Evolutionary conservation across 352 stramenopile genomes (phyloP).

Genomic region (Globisporangium cylindrosporum): DNA sequence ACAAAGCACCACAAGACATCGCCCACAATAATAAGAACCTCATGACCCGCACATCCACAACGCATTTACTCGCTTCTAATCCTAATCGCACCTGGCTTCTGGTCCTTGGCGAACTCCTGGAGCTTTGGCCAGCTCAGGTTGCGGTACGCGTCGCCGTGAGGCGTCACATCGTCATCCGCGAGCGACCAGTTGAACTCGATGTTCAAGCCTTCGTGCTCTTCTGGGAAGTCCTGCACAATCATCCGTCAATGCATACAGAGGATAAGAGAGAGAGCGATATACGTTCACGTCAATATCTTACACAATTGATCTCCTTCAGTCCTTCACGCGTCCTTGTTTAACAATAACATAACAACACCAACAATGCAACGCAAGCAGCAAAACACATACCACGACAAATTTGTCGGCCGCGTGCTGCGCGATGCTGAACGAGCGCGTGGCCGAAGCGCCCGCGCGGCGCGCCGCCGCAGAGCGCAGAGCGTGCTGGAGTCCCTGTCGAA

Average conservation of each 20-base stretch:
- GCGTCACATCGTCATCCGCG: constrained; percentile 76
- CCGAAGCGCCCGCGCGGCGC: constrained; percentile 27
- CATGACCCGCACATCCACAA: neutral
- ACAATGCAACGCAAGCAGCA: neutral
- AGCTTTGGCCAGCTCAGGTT: constrained; percentile 76
- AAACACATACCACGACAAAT: constrained; percentile 61
- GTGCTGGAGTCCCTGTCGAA: constrained; percentile 50
- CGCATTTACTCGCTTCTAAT: neutral
- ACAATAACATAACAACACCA: neutral
- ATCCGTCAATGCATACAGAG: constrained; percentile 6
- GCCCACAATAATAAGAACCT: neutral
- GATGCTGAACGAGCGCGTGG: constrained; percentile 39
- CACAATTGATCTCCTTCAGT: neutral
- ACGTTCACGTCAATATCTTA: neutral
- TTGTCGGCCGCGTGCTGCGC: constrained; percentile 70
- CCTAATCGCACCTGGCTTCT: constrained; percentile 40
- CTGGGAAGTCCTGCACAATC: constrained; percentile 53
- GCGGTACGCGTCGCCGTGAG: constrained; percentile 70
- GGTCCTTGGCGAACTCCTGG: constrained; percentile 55
- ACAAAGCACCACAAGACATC: neutral
- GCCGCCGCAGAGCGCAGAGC: constrained; percentile 37
- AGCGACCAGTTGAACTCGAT: constrained; percentile 89
- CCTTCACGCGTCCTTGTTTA: neutral
- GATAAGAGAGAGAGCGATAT: neutral
- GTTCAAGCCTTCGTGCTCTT: constrained; percentile 77